phyloP scores from a whole-genome alignment of 1,139 yeast species.

The Meyerozyma elateridarum region DNA sequence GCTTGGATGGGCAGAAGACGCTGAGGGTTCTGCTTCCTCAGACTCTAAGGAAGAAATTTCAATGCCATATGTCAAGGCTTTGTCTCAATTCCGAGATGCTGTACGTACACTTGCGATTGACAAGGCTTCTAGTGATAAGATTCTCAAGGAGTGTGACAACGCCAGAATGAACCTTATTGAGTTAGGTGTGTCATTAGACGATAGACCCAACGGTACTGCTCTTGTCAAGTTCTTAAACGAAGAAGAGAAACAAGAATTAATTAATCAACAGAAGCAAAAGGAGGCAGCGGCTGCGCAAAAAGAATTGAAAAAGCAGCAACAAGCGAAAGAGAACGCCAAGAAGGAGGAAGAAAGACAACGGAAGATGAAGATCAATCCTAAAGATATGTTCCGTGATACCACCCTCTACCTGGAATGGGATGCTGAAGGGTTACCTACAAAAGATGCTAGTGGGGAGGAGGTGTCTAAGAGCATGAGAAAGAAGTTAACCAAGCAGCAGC shows the following conservation, averaged over 20 bases:
- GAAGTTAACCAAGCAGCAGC: slow-evolving; percentile 73
- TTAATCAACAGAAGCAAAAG: slow-evolving; percentile 59
- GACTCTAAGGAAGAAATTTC: slow-evolving; percentile 59
- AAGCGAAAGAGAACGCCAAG: slow-evolving; percentile 41
- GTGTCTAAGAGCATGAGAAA: slow-evolving; percentile 83
- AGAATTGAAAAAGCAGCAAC: slow-evolving; percentile 37
- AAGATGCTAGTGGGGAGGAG: slow-evolving; percentile 75
- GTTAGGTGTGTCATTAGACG: slow-evolving; percentile 83
- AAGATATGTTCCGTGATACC: slow-evolving; percentile 63
- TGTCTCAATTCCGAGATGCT: slow-evolving; percentile 76
- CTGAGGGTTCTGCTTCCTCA: slow-evolving; percentile 12
- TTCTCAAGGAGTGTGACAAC: slow-evolving; percentile 46
- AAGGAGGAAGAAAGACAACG: slow-evolving; percentile 64
- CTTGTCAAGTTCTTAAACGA: slow-evolving; percentile 73
- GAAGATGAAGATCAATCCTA: slow-evolving; percentile 67
- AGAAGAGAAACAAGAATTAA: slow-evolving; percentile 62
- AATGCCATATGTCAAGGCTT: slow-evolving; percentile 73
- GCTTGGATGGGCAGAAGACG: slow-evolving; percentile 63
- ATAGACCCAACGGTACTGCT: slow-evolving; percentile 75
- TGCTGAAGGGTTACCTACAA: slow-evolving; percentile 75
- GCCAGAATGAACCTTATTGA: slow-evolving; percentile 55
- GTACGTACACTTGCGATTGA: slow-evolving; percentile 72
- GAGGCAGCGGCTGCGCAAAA: slow-evolving; percentile 41
- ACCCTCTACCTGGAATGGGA: slow-evolving; percentile 72
- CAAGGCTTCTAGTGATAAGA: slow-evolving; percentile 49